Percentiles rank a stretch among this genome's conserved stretches.
These are phyloP conservation scores for Ustilago loliicola DNA, from an alignment of 1,284 basidiomycete species.

Conservation along the genomic window DNA sequence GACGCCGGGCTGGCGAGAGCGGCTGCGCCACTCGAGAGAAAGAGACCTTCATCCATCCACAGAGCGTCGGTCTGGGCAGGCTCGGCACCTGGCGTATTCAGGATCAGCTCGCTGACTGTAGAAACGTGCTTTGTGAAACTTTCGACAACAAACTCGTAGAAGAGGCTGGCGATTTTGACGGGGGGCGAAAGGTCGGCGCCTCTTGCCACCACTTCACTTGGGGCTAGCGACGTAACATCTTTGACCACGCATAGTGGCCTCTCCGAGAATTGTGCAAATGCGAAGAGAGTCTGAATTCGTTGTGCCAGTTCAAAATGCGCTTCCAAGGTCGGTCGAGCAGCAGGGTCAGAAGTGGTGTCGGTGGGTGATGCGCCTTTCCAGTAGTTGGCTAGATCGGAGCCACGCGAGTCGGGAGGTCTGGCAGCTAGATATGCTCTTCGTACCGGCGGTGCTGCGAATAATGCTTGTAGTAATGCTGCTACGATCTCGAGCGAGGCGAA, in stretches of 20 bases:
- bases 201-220: constrained; percentile 33
- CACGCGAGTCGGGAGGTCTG: constrained; percentile 28
- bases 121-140: constrained; percentile 29
- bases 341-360: constrained; percentile 4
- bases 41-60: constrained; percentile 39
- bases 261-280: constrained; percentile 37
- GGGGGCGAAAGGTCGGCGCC: constrained; percentile 36
- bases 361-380: constrained; percentile 45
- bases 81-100: constrained; percentile 13
- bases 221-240: constrained; percentile 36
- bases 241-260: constrained; percentile 38
- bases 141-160: constrained; percentile 39
- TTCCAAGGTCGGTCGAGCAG: constrained; percentile 13
- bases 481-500: constrained; percentile 45
- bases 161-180: constrained; percentile 28
- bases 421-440: constrained; percentile 33
- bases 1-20: constrained; percentile 28
- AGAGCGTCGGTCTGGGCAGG: constrained; percentile 19
- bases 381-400: constrained; percentile 39
- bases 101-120: constrained; percentile 20
- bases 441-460: constrained; percentile 36
- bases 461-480: constrained; percentile 38
- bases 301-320: constrained; percentile 34
- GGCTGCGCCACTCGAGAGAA: constrained; percentile 31
- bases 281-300: constrained; percentile 50